A percentile compares a stretch with the other conserved stretches of the same genome.
Conservation (phyloP, 2,329 filamentous ascomycete genomes). For the Xylaria digitata region DNA sequence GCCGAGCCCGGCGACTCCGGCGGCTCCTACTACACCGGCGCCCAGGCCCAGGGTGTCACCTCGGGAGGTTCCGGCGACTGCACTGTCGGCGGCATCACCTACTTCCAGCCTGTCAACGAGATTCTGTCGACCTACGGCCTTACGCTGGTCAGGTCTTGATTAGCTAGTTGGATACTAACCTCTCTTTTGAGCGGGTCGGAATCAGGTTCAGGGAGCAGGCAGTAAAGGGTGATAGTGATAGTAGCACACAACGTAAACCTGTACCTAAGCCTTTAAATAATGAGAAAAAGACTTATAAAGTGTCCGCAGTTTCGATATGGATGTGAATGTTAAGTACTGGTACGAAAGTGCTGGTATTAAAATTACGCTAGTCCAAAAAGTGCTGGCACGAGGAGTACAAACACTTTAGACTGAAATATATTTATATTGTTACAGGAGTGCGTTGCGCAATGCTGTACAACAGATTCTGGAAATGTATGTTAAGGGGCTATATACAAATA, state of each 20-base stretch:
- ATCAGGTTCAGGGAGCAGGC: slow-evolving; percentile 10
- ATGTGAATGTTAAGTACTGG: slow-evolving; percentile 18
- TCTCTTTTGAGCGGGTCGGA: no score
- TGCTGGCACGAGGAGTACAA: not conserved
- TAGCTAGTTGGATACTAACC: slow-evolving; percentile 17
- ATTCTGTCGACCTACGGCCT: slow-evolving; percentile 55
- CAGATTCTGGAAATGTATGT: slow-evolving; percentile 7
- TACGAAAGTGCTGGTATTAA: not conserved
- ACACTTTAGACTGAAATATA: slow-evolving; percentile 5
- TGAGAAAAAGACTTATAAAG: slow-evolving; percentile 5
- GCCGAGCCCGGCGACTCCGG: slow-evolving; percentile 57
- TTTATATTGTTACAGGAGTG: not conserved
- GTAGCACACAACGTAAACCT: slow-evolving; percentile 15
- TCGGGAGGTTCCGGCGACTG: slow-evolving; percentile 56
- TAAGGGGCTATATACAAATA: no score
- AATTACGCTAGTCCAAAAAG: not conserved
- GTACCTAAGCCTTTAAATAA: slow-evolving; percentile 20
- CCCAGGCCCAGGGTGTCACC: slow-evolving; percentile 57
- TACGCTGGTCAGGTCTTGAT: slow-evolving; percentile 45
- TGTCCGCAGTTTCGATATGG: slow-evolving; percentile 3
- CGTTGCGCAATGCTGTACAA: not conserved
- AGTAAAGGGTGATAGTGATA: slow-evolving; percentile 17
- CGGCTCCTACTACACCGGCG: slow-evolving; percentile 54
- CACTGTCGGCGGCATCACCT: slow-evolving; percentile 52
- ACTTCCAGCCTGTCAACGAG: slow-evolving; percentile 57